Evolutionary conservation across 2,329 filamentous ascomycete species (phyloP).

Genomic region (Fusarium camptoceras): DNA sequence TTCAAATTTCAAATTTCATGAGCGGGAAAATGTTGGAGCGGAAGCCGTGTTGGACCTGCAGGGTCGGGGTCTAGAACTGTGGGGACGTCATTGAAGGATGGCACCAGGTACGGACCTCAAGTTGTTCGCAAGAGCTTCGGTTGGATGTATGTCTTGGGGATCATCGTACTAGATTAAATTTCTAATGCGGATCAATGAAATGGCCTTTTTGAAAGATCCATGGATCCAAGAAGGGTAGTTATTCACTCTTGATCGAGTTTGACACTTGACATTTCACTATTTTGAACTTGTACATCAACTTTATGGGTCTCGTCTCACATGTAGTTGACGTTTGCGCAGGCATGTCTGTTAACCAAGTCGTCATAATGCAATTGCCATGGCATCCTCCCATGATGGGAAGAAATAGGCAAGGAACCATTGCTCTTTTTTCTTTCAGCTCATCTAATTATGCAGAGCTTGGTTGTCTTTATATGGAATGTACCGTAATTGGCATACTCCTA

Average conservation of each 20-base stretch:
- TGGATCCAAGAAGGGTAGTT: not conserved
- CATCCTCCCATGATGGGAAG: too few relatives aligned
- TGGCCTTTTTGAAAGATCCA: not conserved
- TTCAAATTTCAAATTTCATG: not conserved
- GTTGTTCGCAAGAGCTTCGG: not conserved
- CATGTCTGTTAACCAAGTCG: too few relatives aligned
- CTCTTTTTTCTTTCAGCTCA: not conserved
- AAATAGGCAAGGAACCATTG: not conserved
- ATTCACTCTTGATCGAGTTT: not conserved
- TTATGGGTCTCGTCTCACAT: not conserved
- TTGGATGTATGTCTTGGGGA: not conserved
- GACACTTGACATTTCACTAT: not conserved
- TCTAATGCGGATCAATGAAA: not conserved
- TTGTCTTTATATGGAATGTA: not conserved
- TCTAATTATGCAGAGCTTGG: not conserved
- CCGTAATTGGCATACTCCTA: not conserved
- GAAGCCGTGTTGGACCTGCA: not conserved
- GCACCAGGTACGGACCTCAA: not conserved
- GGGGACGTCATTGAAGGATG: not conserved
- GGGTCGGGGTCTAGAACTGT: not conserved
- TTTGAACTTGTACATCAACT: not conserved
- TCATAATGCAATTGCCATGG: too few relatives aligned
- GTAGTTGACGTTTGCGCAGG: too few relatives aligned
- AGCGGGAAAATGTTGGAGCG: conserved; percentile 27
- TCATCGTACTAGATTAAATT: not conserved